A percentile compares a stretch with the other conserved stretches of the same genome.
These are phyloP conservation scores for Phialophora expanda DNA, from an alignment of 2,329 filamentous ascomycete species.

Conservation along the genomic window DNA sequence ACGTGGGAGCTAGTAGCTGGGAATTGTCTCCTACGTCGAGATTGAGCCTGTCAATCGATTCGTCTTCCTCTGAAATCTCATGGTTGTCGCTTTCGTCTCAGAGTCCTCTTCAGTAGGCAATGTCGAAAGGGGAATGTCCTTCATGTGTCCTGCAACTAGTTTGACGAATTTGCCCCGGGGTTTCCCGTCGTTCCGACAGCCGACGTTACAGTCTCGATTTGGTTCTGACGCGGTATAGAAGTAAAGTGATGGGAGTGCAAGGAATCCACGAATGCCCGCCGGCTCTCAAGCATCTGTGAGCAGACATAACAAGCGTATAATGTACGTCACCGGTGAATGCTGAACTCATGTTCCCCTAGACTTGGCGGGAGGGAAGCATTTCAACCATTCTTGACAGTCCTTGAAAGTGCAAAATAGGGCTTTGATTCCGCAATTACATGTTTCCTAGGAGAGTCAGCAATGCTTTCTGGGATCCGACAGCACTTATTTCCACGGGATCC, in stretches of 20 bases:
- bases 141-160: background rate
- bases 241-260: too few species aligned
- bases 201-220: background rate
- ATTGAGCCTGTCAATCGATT: background rate
- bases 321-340: background rate
- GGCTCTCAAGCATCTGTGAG: background rate
- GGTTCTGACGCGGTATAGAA: background rate
- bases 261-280: too few species aligned
- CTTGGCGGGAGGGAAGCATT: background rate
- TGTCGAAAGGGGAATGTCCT: constrained; percentile 2
- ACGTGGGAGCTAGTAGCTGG: too few species aligned
- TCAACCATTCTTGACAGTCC: constrained; percentile 1
- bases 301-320: background rate
- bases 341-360: constrained; percentile 1
- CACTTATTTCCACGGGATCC: constrained; percentile 11
- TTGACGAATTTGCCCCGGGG: background rate
- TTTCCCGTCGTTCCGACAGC: background rate
- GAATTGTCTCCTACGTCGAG: too few species aligned
- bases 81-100: background rate
- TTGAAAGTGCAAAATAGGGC: background rate
- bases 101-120: constrained; percentile 4
- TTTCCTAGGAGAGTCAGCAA: background rate
- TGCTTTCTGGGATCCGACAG: background rate
- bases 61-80: background rate
- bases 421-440: background rate